Evolutionary conservation across 257 asterid genomes (phyloP), one percentile per base, ranked within the genome.

Genomic region (Ilex aquifolium): DNA sequence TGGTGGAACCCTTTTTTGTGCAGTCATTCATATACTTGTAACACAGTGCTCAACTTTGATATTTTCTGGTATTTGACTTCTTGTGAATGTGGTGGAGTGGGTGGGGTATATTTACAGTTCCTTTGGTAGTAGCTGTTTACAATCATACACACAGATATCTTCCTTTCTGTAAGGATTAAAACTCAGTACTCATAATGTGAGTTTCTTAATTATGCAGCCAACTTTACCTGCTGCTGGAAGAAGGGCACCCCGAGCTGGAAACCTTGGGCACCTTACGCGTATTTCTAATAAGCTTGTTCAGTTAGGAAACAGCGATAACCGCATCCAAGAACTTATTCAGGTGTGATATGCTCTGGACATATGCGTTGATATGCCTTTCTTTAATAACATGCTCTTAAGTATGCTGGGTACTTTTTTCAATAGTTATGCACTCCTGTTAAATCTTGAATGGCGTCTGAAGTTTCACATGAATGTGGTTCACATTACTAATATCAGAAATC

Each of bases 191-290:
- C 14, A 49, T 49, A 12, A 15, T 49, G 54, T 12, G 4, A 0
- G 54, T 44, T 50, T 52, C 59, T 73, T 42, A 60, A 68, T 63
- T 65, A 54, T 88, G 85, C 90, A 91, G 96, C 90, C 95, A 57
- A 86, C 95, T 69, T 21, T 78, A 66, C 80, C 94, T n/a, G 77
- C 88, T 56, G 21, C 85, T 57, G 90, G 94, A 61, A 88, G 77
- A 72, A 60, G 59, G 65, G 80, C 88, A 32, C 94, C 95, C 62
- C 87, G 91, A 64, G 89, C 86, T 2, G 96, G 98, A 65, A 85
- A 88, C 75, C 77, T 85, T 66, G 96, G 98, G 57, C 98, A 91
- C 76, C 57, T 88, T 61, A 85, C 98, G 13, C 80, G 95, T 57
- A 84, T 91, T 66, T 82, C 95, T 63, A 91, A 91, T 77, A 91